phyloP scores from a whole-genome alignment of 2,329 filamentous ascomycete species.

The Endoconidiophora polonica region DNA sequence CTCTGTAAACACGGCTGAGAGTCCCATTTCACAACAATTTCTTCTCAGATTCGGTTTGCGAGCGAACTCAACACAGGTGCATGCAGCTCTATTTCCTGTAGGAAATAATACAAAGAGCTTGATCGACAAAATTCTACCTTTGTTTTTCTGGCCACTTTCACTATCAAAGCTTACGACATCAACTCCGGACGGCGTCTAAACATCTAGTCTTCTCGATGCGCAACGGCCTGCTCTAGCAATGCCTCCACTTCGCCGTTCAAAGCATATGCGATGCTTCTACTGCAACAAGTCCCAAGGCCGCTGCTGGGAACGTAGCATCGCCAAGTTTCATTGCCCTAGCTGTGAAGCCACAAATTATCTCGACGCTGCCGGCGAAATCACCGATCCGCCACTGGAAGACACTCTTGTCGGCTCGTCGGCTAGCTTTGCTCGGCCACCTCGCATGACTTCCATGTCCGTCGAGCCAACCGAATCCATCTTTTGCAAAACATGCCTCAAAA shows the following conservation, averaged over 20 bases:
- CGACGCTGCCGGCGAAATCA: conserved; percentile 80
- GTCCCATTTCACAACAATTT: no score
- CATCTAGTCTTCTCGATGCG: no score
- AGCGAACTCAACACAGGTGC: no score
- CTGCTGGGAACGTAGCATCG: conserved; percentile 38
- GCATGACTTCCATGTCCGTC: conserved; percentile 19
- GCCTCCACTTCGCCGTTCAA: conserved; percentile 26
- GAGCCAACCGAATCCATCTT: conserved; percentile 26
- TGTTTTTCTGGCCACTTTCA: no score
- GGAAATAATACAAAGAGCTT: no score
- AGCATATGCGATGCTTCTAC: conserved; percentile 59
- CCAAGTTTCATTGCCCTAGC: conserved; percentile 53
- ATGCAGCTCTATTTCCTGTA: no score
- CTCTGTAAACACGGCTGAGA: no score
- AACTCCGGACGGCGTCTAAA: no score
- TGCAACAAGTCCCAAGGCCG: conserved; percentile 54
- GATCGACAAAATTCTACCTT: no score
- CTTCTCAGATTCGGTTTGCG: no score
- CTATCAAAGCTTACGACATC: no score
- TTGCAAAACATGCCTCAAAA: conserved; percentile 70
- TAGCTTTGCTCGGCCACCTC: conserved; percentile 11
- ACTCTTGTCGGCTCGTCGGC: conserved; percentile 23
- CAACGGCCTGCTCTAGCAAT: conserved; percentile 18
- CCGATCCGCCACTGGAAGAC: conserved; percentile 59
- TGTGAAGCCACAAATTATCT: conserved; percentile 84